These are phyloP conservation scores for Teratosphaeria gauchensis DNA, from an alignment of 2,329 filamentous ascomycete species.

Conservation along the genomic window DNA sequence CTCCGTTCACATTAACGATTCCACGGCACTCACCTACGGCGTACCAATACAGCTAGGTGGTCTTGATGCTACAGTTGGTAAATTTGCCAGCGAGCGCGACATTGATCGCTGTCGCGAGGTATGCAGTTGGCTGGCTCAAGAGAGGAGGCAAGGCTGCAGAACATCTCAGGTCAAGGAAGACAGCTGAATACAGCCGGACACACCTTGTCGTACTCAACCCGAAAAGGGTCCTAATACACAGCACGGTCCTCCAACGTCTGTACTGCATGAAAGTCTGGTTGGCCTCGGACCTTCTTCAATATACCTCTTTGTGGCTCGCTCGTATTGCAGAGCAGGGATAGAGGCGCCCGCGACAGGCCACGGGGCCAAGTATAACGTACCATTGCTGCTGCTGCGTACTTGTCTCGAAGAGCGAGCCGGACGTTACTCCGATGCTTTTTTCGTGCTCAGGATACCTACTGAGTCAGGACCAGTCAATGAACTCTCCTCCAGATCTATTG, in stretches of 20 bases:
- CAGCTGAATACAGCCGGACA: neutral
- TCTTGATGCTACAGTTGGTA: too few species aligned
- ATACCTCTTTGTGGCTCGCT: neutral
- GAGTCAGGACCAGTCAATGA: neutral
- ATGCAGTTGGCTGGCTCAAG: too few species aligned
- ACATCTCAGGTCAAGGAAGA: neutral
- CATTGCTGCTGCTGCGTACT: neutral
- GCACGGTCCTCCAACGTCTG: too few species aligned
- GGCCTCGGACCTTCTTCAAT: too few species aligned
- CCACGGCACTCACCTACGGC: too few species aligned
- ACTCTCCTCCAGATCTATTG: neutral
- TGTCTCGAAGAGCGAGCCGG: neutral
- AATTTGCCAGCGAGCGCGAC: too few species aligned
- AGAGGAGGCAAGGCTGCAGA: neutral
- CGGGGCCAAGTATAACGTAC: too few species aligned
- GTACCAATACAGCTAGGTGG: too few species aligned
- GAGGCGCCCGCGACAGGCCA: neutral
- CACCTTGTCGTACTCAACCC: too few species aligned
- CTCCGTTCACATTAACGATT: neutral
- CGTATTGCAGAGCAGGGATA: neutral
- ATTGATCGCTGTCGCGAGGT: too few species aligned
- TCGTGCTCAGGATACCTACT: neutral
- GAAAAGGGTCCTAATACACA: too few species aligned
- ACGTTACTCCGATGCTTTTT: neutral
- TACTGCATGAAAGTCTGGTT: too few species aligned